These are phyloP conservation scores for Pseudonitzschia multiseries DNA, from an alignment of 108 stramenopile species.

Conservation along the genomic window DNA sequence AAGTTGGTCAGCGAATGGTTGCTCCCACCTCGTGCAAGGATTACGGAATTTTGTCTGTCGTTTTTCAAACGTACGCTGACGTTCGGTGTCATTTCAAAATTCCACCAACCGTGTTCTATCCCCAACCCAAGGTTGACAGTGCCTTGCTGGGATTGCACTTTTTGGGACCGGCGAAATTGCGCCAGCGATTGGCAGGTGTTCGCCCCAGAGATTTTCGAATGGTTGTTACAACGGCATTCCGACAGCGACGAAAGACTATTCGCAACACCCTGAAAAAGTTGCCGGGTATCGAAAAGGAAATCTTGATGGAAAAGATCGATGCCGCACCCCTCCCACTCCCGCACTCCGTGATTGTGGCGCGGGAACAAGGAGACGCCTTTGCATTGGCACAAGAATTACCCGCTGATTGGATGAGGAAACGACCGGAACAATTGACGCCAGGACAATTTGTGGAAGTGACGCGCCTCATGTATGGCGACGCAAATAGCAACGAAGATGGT, in stretches of 20 bases:
- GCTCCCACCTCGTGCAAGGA: constrained; percentile 79
- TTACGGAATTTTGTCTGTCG: constrained; percentile 94
- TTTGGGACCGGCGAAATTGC: constrained; percentile 54
- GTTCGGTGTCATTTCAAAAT: constrained; percentile 92
- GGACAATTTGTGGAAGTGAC: constrained; percentile 95
- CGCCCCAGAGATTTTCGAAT: constrained; percentile 69
- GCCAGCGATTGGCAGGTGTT: constrained; percentile 76
- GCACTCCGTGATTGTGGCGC: constrained; percentile 37
- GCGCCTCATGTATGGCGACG: constrained; percentile 62
- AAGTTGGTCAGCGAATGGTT: constrained; percentile 90
- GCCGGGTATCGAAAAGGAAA: constrained; percentile 45
- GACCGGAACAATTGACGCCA: constrained; percentile 93
- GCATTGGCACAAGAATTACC: constrained; percentile 72
- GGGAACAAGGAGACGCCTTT: constrained; percentile 66
- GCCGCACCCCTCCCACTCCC: constrained; percentile 63
- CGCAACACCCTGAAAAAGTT: constrained; percentile 87
- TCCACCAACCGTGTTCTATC: constrained; percentile 97
- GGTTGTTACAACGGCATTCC: constrained; percentile 90
- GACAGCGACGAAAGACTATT: constrained; percentile 94
- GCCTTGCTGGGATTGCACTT: constrained; percentile 94
- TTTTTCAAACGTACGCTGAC: constrained; percentile 92
- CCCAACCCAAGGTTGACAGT: constrained; percentile 94
- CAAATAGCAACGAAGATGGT: constrained; percentile 8
- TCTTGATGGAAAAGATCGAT: constrained; percentile 43
- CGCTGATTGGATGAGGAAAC: constrained; percentile 76